Evolutionary conservation across 129 eudicot genomes (phyloP).

Genomic region (Chrysanthemum lavandulifolium): DNA sequence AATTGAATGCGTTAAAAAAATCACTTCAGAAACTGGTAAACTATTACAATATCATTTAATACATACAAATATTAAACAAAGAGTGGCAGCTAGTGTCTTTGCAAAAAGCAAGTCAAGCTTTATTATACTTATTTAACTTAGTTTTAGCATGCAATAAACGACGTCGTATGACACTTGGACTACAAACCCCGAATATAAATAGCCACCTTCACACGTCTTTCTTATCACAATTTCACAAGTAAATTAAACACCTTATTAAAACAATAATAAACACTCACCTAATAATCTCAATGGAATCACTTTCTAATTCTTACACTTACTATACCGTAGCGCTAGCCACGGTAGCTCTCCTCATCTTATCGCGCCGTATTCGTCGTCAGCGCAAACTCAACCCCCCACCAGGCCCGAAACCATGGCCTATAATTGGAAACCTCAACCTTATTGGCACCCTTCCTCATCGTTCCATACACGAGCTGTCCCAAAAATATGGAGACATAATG

Average conservation of each 20-base stretch:
- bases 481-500: constrained; percentile 66
- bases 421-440: constrained; percentile 75
- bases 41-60: too few species aligned
- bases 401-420: constrained; percentile 85
- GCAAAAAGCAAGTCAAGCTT: too few species aligned
- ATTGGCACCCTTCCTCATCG: constrained; percentile 77
- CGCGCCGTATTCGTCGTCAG: constrained; percentile 31
- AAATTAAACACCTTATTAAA: not conserved
- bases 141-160: not conserved
- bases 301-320: constrained; percentile 13
- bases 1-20: too few species aligned
- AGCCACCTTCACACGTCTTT: not conserved
- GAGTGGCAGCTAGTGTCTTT: too few species aligned
- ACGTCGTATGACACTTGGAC: not conserved
- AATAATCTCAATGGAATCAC: constrained; percentile 28
- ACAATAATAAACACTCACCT: not conserved
- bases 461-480: constrained; percentile 59
- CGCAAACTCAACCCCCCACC: constrained; percentile 55
- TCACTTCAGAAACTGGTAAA: too few species aligned
- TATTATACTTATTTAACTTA: too few species aligned
- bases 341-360: constrained; percentile 28
- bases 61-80: too few species aligned
- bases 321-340: constrained; percentile 36
- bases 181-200: constrained; percentile 26
- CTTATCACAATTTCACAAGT: not conserved